A percentile compares a stretch with the other conserved stretches of the same genome.
Conservation (phyloP, 2,329 filamentous ascomycete species). For the Amesomyces nigricolor region DNA sequence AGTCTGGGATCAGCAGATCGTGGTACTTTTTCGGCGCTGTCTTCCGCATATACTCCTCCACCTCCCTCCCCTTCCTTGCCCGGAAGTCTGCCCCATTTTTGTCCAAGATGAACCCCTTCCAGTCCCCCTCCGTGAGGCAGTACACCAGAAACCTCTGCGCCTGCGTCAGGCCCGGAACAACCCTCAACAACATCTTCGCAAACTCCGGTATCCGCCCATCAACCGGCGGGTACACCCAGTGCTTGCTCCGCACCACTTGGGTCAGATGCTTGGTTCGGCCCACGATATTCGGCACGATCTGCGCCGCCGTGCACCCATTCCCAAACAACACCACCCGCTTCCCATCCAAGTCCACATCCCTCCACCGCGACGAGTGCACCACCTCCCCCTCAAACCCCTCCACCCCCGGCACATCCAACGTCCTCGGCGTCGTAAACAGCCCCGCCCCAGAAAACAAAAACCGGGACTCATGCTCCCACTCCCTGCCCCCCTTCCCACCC, state of each 20-base stretch:
- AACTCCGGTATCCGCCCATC: conserved; percentile 21
- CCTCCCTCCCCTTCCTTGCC: conserved; percentile 32
- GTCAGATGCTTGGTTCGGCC: conserved; percentile 32
- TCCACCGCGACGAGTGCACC: conserved; percentile 33
- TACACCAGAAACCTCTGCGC: conserved; percentile 42
- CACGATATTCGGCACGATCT: conserved; percentile 34
- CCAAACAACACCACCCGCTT: conserved; percentile 34
- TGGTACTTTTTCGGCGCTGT: conserved; percentile 55
- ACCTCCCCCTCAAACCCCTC: conserved; percentile 30
- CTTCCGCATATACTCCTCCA: conserved; percentile 38
- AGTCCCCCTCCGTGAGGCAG: conserved; percentile 30
- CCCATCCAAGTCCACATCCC: conserved; percentile 23
- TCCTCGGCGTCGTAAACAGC: conserved; percentile 28
- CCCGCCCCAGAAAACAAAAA: conserved; percentile 37
- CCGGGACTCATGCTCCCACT: conserved; percentile 34
- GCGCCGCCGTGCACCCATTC: conserved; percentile 34
- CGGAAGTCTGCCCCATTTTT: conserved; percentile 34
- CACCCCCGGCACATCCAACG: conserved; percentile 29
- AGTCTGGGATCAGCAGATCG: conserved; percentile 56
- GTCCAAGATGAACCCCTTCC: conserved; percentile 17
- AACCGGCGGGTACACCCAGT: conserved; percentile 38
- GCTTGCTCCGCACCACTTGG: conserved; percentile 39
- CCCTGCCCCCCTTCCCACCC: conserved; percentile 21
- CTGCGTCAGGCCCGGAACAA: conserved; percentile 41
- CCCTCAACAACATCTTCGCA: conserved; percentile 34